Percentiles rank a stretch among this genome's conserved stretches.
phyloP scores from a whole-genome alignment of 2,329 filamentous ascomycete genomes.

The Fusarium sarcochroum region DNA sequence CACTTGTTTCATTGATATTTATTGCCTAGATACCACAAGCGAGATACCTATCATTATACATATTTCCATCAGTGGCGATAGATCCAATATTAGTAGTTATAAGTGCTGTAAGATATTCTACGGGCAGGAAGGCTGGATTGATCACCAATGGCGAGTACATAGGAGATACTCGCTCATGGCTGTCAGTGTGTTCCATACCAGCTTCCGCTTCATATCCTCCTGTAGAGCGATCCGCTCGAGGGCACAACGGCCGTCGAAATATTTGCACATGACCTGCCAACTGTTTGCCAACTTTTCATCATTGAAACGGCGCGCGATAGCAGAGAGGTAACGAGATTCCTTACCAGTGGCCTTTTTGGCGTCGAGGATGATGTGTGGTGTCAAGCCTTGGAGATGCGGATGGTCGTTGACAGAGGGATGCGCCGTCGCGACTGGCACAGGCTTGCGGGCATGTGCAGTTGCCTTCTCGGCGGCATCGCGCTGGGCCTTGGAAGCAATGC shows the following conservation, averaged over 20 bases:
- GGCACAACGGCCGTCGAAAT: conserved; percentile 88
- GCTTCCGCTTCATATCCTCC: conserved; percentile 89
- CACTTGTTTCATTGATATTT: conserved; percentile 47
- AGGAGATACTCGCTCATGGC: conserved; percentile 78
- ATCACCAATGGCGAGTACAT: conserved; percentile 78
- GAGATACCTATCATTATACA: conserved; percentile 41
- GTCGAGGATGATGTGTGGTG: conserved; percentile 79
- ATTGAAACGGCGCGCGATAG: conserved; percentile 68
- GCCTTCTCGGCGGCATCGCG: conserved; percentile 70
- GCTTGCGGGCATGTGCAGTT: conserved; percentile 67
- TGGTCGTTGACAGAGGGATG: conserved; percentile 71
- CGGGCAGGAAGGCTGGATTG: background rate
- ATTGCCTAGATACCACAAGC: conserved; percentile 49
- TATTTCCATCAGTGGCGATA: conserved; percentile 26
- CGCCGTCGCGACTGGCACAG: conserved; percentile 62
- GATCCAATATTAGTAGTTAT: background rate
- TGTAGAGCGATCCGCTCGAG: conserved; percentile 89
- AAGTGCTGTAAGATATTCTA: background rate
- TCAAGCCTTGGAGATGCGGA: conserved; percentile 68
- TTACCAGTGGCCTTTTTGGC: conserved; percentile 83
- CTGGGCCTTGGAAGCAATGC: conserved; percentile 69
- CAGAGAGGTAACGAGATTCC: conserved; percentile 80
- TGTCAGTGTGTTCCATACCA: conserved; percentile 76
- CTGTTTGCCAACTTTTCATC: conserved; percentile 72
- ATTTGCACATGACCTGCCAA: conserved; percentile 83